Base-by-base conservation (phyloP, 2,329 filamentous ascomycete species). In the Neobulgaria alba region DNA sequence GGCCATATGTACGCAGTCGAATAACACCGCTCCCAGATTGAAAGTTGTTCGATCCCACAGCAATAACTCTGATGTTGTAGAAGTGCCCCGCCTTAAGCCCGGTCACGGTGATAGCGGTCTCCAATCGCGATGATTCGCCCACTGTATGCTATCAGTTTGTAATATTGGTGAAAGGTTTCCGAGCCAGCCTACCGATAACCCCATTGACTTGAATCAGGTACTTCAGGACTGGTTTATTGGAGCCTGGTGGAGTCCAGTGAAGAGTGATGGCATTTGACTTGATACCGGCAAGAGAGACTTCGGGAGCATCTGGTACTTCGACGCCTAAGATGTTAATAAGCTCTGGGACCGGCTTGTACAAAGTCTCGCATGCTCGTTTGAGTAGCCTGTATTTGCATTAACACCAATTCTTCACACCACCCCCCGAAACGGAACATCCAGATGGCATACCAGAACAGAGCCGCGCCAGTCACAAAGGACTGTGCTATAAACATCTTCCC, bases 161-260 rank as follows among this genome's bases (percentile, higher is more conserved):
- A 47, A 41, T 33, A 29, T 33, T n/a, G 31, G 17, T 17, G 15
- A 10, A 14, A 17, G 17, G 9, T 35, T 12, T 17, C 30, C 14
- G 17, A 15, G 19, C 7, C 12, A 16, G 16, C 33, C 62, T 64
- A 92, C 86, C 85, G 66, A 87, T 86, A 32, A 90, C 81, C 31
- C 90, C 90, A 63, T 98, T 96, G 50, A 98, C 81, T 60, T 94
- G 86, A 38, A 98, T 86, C 33, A 90, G 74, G 59, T 94, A 92
- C 64, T 89, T 93, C 14, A 51, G 36, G 39, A 93, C 84, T 2
- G 84, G 73, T 29, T 75, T 72, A 47, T 73, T 76, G 32, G 66
- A 62, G 2, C 70, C 75, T 0, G 85, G 82, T 45, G 81, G 76
- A 47, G 88, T 86, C 92, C 92, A 98, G 61, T 89, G 88, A 32